phyloP scores from a whole-genome alignment of 2,329 filamentous ascomycete species.

The Claviceps capensis region DNA sequence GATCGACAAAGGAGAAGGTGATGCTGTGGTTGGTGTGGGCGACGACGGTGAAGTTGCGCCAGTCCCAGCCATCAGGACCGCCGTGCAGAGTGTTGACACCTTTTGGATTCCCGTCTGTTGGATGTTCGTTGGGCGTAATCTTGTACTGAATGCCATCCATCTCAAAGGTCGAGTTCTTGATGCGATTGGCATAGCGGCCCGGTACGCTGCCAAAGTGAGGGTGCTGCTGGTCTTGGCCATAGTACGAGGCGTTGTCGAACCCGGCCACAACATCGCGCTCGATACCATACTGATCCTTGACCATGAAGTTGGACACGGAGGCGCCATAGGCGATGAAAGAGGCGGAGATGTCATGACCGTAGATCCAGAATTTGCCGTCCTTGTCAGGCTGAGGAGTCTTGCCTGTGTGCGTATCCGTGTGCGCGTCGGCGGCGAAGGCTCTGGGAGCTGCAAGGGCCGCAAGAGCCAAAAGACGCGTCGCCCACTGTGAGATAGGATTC shows the following conservation, averaged over 20 bases:
- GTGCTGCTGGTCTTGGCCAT: constrained; percentile 49
- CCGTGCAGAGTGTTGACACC: constrained; percentile 56
- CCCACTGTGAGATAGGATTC: constrained; percentile 7
- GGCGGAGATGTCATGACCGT: constrained; percentile 50
- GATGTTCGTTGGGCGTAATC: constrained; percentile 50
- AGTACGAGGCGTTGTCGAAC: constrained; percentile 64
- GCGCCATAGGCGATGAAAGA: constrained; percentile 64
- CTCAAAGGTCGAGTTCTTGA: constrained; percentile 60
- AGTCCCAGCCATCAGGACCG: constrained; percentile 61
- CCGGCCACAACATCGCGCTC: constrained; percentile 59
- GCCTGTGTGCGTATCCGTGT: constrained; percentile 4
- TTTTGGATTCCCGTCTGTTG: constrained; percentile 31
- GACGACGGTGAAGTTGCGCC: constrained; percentile 64
- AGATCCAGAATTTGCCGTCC: constrained; percentile 59
- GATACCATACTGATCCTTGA: constrained; percentile 55
- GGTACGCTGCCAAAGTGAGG: constrained; percentile 61
- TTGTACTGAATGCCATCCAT: constrained; percentile 50
- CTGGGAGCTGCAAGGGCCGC: constrained; percentile 9
- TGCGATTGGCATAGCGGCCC: constrained; percentile 68
- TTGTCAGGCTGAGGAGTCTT: constrained; percentile 29
- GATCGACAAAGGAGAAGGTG: constrained; percentile 62
- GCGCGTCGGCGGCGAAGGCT: constrained; percentile 6
- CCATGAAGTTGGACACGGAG: constrained; percentile 55
- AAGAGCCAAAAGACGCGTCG: constrained; percentile 6
- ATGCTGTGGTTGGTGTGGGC: constrained; percentile 52